Evolutionary conservation across 2,329 filamentous ascomycete species (phyloP).

Genomic region (Hypoxylon sp.): DNA sequence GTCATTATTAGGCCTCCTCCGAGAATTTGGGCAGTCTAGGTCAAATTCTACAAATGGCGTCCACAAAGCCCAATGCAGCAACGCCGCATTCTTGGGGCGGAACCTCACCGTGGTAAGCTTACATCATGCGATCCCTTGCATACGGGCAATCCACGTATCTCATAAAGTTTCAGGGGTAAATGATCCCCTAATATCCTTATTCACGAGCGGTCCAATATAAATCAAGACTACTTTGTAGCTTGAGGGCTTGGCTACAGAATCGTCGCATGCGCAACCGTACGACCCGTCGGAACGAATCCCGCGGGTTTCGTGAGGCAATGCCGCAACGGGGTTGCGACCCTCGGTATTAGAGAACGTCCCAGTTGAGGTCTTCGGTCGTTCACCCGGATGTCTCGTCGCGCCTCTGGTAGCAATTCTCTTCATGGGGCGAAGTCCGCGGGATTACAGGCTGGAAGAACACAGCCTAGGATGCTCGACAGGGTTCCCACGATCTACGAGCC

Average conservation of each 20-base stretch:
- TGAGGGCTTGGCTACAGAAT: not conserved
- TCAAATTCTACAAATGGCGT: not conserved
- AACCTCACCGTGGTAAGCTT: not conserved
- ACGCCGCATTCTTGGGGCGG: not conserved
- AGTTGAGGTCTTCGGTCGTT: not conserved
- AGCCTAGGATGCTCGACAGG: not conserved
- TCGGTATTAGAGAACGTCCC: not conserved
- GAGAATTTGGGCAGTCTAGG: not conserved
- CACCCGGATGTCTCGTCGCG: not conserved
- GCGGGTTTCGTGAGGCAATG: not conserved
- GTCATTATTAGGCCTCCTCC: not conserved
- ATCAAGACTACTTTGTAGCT: too few relatives aligned
- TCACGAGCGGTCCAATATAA: not conserved
- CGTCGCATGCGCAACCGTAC: not conserved
- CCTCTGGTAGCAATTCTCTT: not conserved
- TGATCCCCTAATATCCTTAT: not conserved
- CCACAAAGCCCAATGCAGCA: not conserved
- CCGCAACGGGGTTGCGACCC: not conserved
- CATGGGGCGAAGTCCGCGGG: not conserved
- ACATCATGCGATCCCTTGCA: not conserved
- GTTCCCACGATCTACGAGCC: not conserved
- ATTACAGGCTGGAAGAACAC: not conserved
- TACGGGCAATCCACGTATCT: not conserved
- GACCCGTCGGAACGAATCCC: not conserved
- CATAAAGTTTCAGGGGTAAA: not conserved